Percentiles rank a stretch among this genome's conserved stretches.
phyloP scores from a whole-genome alignment of 73 alveolate genomes.

The Blepharisma japonicum region DNA sequence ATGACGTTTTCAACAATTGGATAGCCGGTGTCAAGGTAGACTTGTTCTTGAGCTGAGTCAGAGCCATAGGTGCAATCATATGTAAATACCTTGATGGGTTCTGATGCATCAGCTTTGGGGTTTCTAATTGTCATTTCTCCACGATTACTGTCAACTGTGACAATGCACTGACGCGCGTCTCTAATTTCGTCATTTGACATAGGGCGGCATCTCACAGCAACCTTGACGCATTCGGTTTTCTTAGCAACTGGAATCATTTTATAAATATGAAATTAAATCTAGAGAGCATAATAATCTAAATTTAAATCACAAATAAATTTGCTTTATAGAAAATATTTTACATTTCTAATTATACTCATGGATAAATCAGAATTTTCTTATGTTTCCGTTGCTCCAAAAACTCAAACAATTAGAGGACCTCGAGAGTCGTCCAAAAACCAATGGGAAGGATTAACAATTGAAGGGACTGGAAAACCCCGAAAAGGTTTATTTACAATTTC shows the following conservation, averaged over 20 bases:
- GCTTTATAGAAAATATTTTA: too few species aligned
- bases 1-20: conserved; percentile 90
- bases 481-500: conserved; percentile 1
- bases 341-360: neutral
- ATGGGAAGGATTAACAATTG: conserved; percentile 20
- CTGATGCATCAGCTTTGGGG: conserved; percentile 65
- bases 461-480: conserved; percentile 11
- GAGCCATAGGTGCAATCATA: conserved; percentile 85
- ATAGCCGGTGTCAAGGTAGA: conserved; percentile 81
- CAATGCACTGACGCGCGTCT: conserved; percentile 77
- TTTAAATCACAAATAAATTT: too few species aligned
- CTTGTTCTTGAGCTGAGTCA: conserved; percentile 71
- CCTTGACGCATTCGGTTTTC: conserved; percentile 91
- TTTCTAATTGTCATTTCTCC: conserved; percentile 82
- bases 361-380: conserved; percentile 10
- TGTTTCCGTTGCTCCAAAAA: conserved; percentile 21
- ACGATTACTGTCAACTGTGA: conserved; percentile 69
- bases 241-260: conserved; percentile 3
- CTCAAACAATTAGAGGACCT: neutral
- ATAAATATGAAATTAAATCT: too few species aligned
- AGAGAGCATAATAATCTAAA: too few species aligned
- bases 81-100: conserved; percentile 76
- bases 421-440: neutral
- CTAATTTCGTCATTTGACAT: conserved; percentile 75
- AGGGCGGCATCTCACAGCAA: conserved; percentile 93